These are phyloP conservation scores for Sarocladium kiliense DNA, from an alignment of 2,329 filamentous ascomycete species.

Conservation along the genomic window DNA sequence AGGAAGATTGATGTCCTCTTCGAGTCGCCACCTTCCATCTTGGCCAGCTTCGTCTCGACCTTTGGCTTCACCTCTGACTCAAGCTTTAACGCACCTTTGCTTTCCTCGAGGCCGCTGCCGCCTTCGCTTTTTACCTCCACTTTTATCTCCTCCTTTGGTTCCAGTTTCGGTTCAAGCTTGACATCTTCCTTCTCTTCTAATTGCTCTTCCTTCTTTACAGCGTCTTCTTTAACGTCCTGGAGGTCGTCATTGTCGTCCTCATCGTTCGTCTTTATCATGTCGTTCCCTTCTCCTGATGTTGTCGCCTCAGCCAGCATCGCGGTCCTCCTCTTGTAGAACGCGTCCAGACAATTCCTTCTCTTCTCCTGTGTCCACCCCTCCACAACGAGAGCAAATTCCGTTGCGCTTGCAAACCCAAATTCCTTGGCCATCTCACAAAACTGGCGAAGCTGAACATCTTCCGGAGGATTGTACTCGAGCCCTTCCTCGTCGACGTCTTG, in stretches of 20 bases:
- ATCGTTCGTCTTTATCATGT: constrained; percentile 13
- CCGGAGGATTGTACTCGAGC: constrained; percentile 63
- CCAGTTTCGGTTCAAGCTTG: constrained; percentile 10
- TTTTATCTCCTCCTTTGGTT: constrained; percentile 9
- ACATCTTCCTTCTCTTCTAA: not conserved
- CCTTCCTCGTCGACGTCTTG: constrained; percentile 29
- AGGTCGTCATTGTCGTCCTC: constrained; percentile 10
- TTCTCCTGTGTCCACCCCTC: constrained; percentile 87
- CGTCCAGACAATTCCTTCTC: constrained; percentile 70
- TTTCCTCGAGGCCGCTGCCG: not conserved
- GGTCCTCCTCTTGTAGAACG: constrained; percentile 69
- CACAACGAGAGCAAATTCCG: constrained; percentile 83
- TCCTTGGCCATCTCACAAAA: constrained; percentile 85
- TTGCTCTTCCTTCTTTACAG: too few relatives aligned
- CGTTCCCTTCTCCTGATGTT: constrained; percentile 20
- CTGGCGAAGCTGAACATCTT: constrained; percentile 69
- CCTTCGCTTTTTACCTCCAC: not conserved
- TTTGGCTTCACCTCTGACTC: constrained; percentile 2
- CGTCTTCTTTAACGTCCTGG: too few relatives aligned
- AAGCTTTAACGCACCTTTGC: constrained; percentile 1
- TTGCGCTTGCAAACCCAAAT: constrained; percentile 70
- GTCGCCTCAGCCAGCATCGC: constrained; percentile 33
- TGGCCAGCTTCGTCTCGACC: constrained; percentile 6
- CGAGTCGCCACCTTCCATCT: constrained; percentile 2
- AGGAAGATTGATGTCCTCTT: constrained; percentile 18